Conservation (phyloP, 345 rosid species). For the Cochlearia excelsa region DNA sequence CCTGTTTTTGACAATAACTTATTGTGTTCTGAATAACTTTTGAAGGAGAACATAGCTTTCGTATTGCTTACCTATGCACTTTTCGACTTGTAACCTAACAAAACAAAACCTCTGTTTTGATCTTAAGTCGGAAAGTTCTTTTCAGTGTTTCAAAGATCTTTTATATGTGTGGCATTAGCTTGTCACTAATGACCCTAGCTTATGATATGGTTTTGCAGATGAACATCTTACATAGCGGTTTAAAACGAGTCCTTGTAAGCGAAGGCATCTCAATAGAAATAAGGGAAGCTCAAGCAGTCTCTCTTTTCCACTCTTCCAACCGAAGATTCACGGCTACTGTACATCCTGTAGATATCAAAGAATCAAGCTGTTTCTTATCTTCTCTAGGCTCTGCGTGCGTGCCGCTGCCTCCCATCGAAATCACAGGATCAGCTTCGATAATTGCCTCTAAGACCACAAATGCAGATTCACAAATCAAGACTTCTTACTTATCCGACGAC, state of each 20-base stretch:
- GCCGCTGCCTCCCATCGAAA: constrained; percentile 49
- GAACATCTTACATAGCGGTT: constrained; percentile 45
- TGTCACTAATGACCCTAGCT: constrained; percentile 13
- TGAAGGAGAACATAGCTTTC: no score
- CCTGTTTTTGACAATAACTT: no score
- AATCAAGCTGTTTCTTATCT: constrained; percentile 32
- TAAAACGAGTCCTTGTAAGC: constrained; percentile 59
- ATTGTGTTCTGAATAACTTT: background rate
- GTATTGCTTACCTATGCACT: no score
- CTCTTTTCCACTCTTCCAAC: constrained; percentile 46
- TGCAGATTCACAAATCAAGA: constrained; percentile 41
- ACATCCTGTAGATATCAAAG: constrained; percentile 19
- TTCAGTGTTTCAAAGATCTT: background rate
- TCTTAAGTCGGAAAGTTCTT: background rate
- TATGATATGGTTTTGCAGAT: constrained; percentile 40
- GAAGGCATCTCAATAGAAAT: constrained; percentile 66
- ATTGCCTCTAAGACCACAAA: constrained; percentile 48
- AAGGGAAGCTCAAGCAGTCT: constrained; percentile 52
- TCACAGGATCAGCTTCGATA: constrained; percentile 60
- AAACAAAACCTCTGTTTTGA: background rate
- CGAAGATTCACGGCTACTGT: constrained; percentile 31
- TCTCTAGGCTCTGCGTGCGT: constrained; percentile 36
- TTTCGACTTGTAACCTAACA: no score
- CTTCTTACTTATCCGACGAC: constrained; percentile 39
- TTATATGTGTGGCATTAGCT: background rate